Percentiles rank a stretch among this genome's conserved stretches.
These are phyloP conservation scores for Phytophthora palmivora DNA, from an alignment of 352 stramenopile genomes.

Conservation along the genomic window DNA sequence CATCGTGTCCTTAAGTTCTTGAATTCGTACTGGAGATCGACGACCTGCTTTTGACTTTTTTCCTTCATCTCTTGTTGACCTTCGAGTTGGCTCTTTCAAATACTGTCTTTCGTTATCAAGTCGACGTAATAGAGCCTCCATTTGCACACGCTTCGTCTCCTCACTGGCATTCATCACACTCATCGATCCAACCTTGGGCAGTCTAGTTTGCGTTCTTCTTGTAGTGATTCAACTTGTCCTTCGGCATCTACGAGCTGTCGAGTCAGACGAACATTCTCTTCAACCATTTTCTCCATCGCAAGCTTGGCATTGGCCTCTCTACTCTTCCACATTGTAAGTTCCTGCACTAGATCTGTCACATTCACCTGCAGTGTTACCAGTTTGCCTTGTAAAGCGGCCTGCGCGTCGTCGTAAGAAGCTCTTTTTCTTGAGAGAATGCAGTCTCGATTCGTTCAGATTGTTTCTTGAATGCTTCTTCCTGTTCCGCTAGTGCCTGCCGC, in stretches of 20 bases:
- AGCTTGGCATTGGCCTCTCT: constrained; percentile 74
- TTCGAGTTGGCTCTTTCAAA: constrained; percentile 79
- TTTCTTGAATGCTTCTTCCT: constrained; percentile 67
- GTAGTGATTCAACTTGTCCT: constrained; percentile 54
- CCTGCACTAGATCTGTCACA: constrained; percentile 77
- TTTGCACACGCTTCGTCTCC: constrained; percentile 80
- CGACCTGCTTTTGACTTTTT: constrained; percentile 47
- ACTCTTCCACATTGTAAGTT: constrained; percentile 68
- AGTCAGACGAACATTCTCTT: constrained; percentile 72
- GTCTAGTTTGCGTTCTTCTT: constrained; percentile 63
- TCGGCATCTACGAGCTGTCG: constrained; percentile 76
- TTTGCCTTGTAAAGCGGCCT: constrained; percentile 63
- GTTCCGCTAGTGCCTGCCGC: constrained; percentile 49
- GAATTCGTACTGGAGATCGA: constrained; percentile 54
- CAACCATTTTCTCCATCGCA: constrained; percentile 74
- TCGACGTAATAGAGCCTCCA: constrained; percentile 73
- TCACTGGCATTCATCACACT: constrained; percentile 76
- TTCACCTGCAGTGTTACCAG: constrained; percentile 75
- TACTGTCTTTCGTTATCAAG: constrained; percentile 87
- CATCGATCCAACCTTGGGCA: constrained; percentile 33
- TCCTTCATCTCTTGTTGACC: constrained; percentile 58
- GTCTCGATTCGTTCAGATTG: constrained; percentile 56
- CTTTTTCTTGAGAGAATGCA: constrained; percentile 65
- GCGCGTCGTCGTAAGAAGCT: constrained; percentile 49
- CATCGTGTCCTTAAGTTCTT: constrained; percentile 40